Evolutionary conservation across 225 moss, liverwort and hornwort species (phyloP).

Genomic region (Pseudisothecium myosuroides): DNA sequence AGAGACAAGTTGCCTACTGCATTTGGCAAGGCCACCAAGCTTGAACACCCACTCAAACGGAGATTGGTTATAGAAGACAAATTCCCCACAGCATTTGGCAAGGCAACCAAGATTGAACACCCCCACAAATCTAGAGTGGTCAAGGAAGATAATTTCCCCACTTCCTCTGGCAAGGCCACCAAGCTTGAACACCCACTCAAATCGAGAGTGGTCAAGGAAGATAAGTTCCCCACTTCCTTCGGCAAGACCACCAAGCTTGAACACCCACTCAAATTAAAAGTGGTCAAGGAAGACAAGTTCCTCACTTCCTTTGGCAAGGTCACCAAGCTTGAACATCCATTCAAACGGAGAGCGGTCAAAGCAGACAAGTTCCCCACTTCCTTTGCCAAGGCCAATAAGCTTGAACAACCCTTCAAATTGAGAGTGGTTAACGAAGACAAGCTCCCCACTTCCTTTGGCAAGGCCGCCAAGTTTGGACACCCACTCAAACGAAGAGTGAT

Average conservation of each 20-base stretch:
- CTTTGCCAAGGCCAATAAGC: no score
- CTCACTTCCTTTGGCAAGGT: no score
- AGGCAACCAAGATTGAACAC: no score
- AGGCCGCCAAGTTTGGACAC: not conserved
- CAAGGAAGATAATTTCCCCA: no score
- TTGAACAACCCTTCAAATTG: accelerated
- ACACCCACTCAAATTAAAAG: accelerated
- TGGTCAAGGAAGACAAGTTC: no score
- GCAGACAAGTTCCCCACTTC: not conserved
- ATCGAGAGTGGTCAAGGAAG: not conserved
- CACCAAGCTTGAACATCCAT: no score
- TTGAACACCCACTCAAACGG: accelerated
- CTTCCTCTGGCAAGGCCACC: not conserved
- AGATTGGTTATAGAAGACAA: not conserved
- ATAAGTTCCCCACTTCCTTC: not conserved
- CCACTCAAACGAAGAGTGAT: accelerated
- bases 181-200: not conserved
- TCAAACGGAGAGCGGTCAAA: not conserved
- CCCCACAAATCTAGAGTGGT: no score
- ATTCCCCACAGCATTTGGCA: not conserved
- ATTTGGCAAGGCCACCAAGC: not conserved
- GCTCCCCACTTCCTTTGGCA: not conserved
- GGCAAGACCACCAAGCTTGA: not conserved
- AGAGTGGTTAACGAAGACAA: not conserved
- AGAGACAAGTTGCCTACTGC: not conserved